Conservation (phyloP, 78 protist genomes). For the Creolimax fragrantissima region DNA sequence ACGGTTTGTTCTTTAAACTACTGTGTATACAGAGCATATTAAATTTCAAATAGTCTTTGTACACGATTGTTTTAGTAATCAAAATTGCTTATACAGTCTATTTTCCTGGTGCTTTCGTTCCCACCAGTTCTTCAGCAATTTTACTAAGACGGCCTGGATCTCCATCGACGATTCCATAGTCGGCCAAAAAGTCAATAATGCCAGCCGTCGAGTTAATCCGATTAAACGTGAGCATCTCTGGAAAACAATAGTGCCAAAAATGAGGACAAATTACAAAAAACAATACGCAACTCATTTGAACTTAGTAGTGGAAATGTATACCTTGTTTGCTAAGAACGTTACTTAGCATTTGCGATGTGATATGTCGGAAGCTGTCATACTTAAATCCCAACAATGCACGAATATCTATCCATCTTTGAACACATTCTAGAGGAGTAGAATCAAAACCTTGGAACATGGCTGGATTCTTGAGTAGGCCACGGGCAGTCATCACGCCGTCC, state of each 20-base stretch:
- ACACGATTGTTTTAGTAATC: too few species aligned
- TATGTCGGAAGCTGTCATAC: not conserved
- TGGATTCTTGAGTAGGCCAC: slow-evolving; percentile 68
- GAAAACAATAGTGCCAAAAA: not conserved
- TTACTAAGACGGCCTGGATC: not conserved
- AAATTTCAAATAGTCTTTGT: too few species aligned
- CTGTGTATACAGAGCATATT: too few species aligned
- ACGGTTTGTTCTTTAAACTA: too few species aligned
- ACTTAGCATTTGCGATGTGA: not conserved
- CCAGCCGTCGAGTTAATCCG: not conserved
- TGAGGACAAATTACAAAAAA: not conserved
- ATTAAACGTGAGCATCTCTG: not conserved
- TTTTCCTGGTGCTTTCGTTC: too few species aligned
- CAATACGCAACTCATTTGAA: not conserved
- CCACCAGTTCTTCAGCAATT: too few species aligned
- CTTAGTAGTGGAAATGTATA: not conserved
- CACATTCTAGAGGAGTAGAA: not conserved
- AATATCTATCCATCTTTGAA: not conserved
- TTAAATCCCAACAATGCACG: not conserved
- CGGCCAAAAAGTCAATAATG: not conserved
- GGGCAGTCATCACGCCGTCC: slow-evolving; percentile 68
- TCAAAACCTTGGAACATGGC: slow-evolving; percentile 37
- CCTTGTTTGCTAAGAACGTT: not conserved
- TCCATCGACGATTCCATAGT: not conserved
- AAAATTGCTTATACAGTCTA: too few species aligned